Evolutionary conservation across 805 yeast species (phyloP).

Genomic region (Metschnikowia colocasiae): DNA sequence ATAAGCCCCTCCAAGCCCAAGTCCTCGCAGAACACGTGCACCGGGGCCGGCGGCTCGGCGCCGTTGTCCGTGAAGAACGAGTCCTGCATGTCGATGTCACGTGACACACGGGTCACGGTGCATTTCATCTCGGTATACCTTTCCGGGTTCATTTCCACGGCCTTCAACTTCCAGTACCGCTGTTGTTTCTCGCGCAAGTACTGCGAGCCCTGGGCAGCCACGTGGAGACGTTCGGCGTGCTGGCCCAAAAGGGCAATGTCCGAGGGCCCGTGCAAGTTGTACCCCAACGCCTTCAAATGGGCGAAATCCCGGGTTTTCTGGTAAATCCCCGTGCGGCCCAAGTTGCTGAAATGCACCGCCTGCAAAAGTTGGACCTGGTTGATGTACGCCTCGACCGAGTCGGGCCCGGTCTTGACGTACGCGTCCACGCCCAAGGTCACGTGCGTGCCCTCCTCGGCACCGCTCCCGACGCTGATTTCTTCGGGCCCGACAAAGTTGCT

Average conservation of each 20-base stretch:
- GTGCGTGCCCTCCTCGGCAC: neutral
- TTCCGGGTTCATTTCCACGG: slow-evolving; percentile 17
- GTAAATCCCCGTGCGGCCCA: slow-evolving; percentile 8
- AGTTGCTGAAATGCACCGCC: slow-evolving; percentile 21
- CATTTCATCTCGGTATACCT: slow-evolving; percentile 31
- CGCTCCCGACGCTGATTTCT: slow-evolving; percentile 13
- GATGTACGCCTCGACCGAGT: slow-evolving; percentile 24
- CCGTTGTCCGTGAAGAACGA: neutral
- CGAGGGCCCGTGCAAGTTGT: slow-evolving; percentile 33
- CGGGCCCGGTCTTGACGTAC: slow-evolving; percentile 23
- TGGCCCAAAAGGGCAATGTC: slow-evolving; percentile 13
- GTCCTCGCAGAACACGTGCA: slow-evolving; percentile 39
- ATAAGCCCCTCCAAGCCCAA: slow-evolving; percentile 47
- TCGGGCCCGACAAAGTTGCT: slow-evolving; percentile 26
- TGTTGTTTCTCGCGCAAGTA: slow-evolving; percentile 18
- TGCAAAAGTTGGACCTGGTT: slow-evolving; percentile 40
- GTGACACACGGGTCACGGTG: slow-evolving; percentile 29
- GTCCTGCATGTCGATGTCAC: slow-evolving; percentile 11
- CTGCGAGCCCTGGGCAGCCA: slow-evolving; percentile 13
- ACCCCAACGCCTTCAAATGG: slow-evolving; percentile 32
- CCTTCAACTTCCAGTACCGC: slow-evolving; percentile 26
- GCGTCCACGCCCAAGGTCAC: slow-evolving; percentile 30
- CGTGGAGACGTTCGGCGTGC: slow-evolving; percentile 16
- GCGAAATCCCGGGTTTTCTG: slow-evolving; percentile 18
- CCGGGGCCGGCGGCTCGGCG: too few species aligned